Evolutionary conservation across 208 protist species (phyloP).

Genomic region (Trichomonas gallinae): DNA sequence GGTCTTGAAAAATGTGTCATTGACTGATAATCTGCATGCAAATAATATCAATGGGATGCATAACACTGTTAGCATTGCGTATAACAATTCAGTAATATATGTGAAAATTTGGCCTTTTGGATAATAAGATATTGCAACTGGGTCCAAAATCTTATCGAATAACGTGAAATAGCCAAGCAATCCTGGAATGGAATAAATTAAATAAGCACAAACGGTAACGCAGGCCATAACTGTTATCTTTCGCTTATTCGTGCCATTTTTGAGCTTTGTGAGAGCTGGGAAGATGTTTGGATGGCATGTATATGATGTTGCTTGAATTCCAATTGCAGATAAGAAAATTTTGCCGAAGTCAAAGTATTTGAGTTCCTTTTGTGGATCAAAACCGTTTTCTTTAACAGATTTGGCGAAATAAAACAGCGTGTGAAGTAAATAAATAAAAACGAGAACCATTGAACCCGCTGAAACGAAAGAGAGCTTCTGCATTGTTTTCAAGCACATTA

Average conservation of each 20-base stretch:
- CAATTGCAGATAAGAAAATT: neutral
- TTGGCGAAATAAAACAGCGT: neutral
- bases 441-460: neutral
- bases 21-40: neutral
- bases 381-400: neutral
- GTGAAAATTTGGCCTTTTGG: neutral
- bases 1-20: neutral
- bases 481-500: neutral
- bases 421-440: neutral
- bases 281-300: constrained; percentile 15
- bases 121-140: neutral
- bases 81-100: neutral
- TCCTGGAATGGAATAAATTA: neutral
- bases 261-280: neutral
- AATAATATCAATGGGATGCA: neutral
- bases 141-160: neutral
- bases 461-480: neutral
- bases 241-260: neutral
- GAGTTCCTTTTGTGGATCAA: neutral
- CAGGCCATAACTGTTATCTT: neutral
- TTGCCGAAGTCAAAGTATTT: neutral
- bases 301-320: neutral
- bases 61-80: neutral
- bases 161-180: neutral
- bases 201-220: neutral